Conservation (phyloP, 148 eudicot species). For the Nepenthes mirabilis region DNA sequence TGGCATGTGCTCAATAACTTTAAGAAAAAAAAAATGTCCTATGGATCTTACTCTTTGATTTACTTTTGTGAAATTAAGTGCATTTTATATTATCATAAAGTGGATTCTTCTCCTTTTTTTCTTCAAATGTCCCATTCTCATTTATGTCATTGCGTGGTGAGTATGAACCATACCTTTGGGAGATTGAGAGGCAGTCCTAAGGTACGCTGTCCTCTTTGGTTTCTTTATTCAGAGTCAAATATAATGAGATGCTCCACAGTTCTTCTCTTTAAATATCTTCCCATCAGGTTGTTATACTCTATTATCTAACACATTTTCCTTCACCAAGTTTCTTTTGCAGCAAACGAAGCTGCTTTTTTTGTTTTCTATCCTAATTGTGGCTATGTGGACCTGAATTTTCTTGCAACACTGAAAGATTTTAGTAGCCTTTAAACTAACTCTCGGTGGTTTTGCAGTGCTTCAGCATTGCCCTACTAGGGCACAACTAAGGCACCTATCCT, state of each 20-base stretch:
- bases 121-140: too few species aligned
- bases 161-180: conserved; percentile 93
- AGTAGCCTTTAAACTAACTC: too few species aligned
- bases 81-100: too few species aligned
- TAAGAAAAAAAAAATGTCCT: too few species aligned
- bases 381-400: too few species aligned
- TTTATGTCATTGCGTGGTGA: conserved; percentile 12
- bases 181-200: conserved; percentile 90
- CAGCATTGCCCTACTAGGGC: conserved; percentile 71
- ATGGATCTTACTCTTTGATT: too few species aligned
- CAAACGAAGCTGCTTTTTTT: neutral
- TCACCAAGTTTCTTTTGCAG: neutral
- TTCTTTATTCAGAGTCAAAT: conserved; percentile 89
- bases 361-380: too few species aligned
- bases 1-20: too few species aligned
- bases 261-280: conserved; percentile 94
- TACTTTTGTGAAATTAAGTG: too few species aligned
- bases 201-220: conserved; percentile 91
- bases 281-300: conserved; percentile 54
- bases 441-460: conserved; percentile 39
- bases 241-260: conserved; percentile 81
- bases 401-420: too few species aligned
- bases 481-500: conserved; percentile 45
- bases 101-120: too few species aligned
- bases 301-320: neutral